These are phyloP conservation scores for Streptanthus diversifolius DNA, from an alignment of 345 rosid species.

Conservation along the genomic window DNA sequence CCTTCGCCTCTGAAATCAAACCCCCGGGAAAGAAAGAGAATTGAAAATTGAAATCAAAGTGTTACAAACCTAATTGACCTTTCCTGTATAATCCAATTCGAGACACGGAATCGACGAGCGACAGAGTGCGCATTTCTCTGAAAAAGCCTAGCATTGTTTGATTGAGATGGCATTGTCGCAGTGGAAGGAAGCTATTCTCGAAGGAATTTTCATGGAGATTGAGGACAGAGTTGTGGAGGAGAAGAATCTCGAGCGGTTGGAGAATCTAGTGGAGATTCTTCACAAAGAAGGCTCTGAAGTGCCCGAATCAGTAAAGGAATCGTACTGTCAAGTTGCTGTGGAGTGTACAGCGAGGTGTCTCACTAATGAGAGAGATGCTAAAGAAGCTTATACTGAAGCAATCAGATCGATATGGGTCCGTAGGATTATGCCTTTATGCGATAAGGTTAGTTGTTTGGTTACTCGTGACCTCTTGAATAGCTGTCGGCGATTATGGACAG, in stretches of 20 bases:
- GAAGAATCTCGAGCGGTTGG: constrained; percentile 45
- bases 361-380: constrained; percentile 10
- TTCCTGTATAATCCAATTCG: constrained; percentile 6
- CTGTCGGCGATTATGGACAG: constrained; percentile 43
- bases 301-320: constrained; percentile 45
- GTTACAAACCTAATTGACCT: constrained; percentile 15
- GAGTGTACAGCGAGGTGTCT: constrained; percentile 54
- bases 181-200: constrained; percentile 43
- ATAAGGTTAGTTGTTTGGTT: constrained; percentile 43
- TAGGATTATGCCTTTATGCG: constrained; percentile 31
- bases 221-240: constrained; percentile 37
- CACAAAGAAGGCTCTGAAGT: constrained; percentile 31
- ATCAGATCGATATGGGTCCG: constrained; percentile 46
- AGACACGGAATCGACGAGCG: constrained; percentile 13
- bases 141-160: constrained; percentile 18
- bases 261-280: constrained; percentile 40
- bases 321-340: constrained; percentile 52
- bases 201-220: constrained; percentile 38
- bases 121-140: not conserved
- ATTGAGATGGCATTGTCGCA: constrained; percentile 30
- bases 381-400: constrained; percentile 19
- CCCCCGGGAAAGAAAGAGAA: not conserved
- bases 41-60: not conserved
- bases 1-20: not conserved
- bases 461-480: constrained; percentile 35